Base-by-base conservation (phyloP, 129 eudicot genomes). In the Arctium minus region DNA sequence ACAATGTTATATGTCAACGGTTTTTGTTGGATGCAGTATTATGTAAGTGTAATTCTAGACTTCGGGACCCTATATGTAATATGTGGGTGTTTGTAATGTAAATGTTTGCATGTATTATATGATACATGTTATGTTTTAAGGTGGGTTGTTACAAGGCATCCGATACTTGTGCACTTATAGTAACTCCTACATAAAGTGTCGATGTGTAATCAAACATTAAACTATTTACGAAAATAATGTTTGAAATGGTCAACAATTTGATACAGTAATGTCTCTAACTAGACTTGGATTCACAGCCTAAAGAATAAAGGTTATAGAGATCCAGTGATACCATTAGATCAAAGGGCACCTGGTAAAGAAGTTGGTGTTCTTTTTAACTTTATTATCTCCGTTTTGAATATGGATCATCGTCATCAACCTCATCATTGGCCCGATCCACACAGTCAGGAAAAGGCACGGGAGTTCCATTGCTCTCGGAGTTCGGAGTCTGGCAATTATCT, bases 161-260 rank as follows among this genome's bases (percentile, higher is more conserved):
- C 97, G 37, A 84, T 86, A 85, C 80, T 74, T 60, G 98, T 94
- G 89, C 98, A 94, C 82, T 94, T 92, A 87, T 94, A 94, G 77
- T 94, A 81, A n/a, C 98, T 90, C 98, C 97, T 94, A 89, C 75
- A 87, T 48, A 15, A 2, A 39, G 38, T 8, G 31, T 27, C 7
- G 22, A n/a, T 72, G 38, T 30, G 65, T 53, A 5, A 11, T 71
- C 8, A 70, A 44, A 44, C 12, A 2, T 44, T 44, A 53, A 53
- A 53, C 18, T 53, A 53, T 4, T 8, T 15, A 53, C 2, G 65
- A 53, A 53, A 53, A 15, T 53, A 53, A 27, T 50, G 62, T 22
- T 22, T 22, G 27, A 22, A 22, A 22, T 22, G 27, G 27, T 22
- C 27, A 22, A 22, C 27, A 22, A 22, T 53, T 53, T 15, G 18